Conservation (phyloP, 257 asterid species). For the Penstemon newberryi region DNA sequence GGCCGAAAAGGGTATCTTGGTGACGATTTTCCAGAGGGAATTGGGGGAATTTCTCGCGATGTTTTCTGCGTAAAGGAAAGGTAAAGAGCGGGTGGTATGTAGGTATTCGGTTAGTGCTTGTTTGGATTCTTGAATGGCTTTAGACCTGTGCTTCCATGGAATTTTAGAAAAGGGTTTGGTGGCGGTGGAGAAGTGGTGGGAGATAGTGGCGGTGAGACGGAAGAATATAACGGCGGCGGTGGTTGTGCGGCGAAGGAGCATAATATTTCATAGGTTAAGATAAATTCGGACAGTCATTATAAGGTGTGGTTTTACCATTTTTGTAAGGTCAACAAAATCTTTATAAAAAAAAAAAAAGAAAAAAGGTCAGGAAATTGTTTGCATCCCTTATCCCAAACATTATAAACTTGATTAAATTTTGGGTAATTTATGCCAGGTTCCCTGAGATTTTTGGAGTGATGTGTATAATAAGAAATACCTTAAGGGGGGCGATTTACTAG, state of each 20-base stretch:
- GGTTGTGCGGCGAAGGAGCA: conserved; percentile 40
- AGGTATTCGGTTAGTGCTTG: conserved; percentile 56
- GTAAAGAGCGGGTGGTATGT: conserved; percentile 60
- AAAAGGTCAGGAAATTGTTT: no score
- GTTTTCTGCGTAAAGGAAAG: conserved; percentile 55
- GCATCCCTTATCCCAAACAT: no score
- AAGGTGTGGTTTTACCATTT: no score
- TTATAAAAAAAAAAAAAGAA: no score
- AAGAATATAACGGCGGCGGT: conserved; percentile 22
- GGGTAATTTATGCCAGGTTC: no score
- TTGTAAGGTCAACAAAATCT: no score
- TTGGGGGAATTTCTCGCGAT: conserved; percentile 50
- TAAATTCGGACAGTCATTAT: no score
- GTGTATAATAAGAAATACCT: no score
- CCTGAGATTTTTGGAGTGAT: no score
- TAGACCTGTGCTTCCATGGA: conserved; percentile 47
- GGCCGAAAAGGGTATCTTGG: conserved; percentile 44
- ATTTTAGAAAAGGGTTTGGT: conserved; percentile 47
- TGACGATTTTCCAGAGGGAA: conserved; percentile 40
- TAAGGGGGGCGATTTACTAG: no score
- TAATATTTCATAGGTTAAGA: conserved; percentile 23
- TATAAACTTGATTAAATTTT: no score
- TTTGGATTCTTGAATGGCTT: conserved; percentile 51
- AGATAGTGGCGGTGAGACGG: conserved; percentile 27
- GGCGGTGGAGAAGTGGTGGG: conserved; percentile 34